These are phyloP conservation scores for Ganoderma sp. DNA, from an alignment of 1,284 basidiomycete genomes.

Conservation along the genomic window DNA sequence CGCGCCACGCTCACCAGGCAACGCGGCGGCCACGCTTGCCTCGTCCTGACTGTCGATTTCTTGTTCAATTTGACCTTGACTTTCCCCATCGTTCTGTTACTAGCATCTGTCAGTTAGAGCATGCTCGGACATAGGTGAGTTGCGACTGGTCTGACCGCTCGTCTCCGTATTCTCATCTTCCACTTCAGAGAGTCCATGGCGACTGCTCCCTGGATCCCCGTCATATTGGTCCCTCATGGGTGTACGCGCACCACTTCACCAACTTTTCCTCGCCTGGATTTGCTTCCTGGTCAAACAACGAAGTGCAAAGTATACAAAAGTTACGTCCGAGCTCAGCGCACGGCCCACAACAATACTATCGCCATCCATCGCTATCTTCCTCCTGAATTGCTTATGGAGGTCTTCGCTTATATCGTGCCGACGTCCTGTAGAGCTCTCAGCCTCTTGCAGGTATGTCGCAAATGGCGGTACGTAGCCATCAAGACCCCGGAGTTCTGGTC, in stretches of 20 bases:
- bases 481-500: constrained; percentile 10
- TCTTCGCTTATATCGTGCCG: constrained; percentile 8
- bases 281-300: constrained; percentile 1
- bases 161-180: not conserved
- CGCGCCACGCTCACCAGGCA: not conserved
- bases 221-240: not conserved
- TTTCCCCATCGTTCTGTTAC: not conserved
- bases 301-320: constrained; percentile 5
- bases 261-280: not conserved
- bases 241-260: not conserved
- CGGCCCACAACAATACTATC: not conserved
- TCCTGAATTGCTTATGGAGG: constrained; percentile 7
- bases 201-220: not conserved
- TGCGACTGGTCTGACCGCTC: not conserved
- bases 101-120: not conserved
- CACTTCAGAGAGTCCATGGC: not conserved
- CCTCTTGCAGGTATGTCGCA: constrained; percentile 6
- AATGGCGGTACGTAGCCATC: constrained; percentile 9
- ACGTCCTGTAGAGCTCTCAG: not conserved
- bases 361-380: constrained; percentile 7
- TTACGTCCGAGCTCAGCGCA: constrained; percentile 6
- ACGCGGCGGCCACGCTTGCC: not conserved
- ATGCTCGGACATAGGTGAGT: not conserved
- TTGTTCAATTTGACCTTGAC: not conserved
- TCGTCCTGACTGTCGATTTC: not conserved